Evolutionary conservation across 192 early-diverging fungal species (phyloP), one percentile per base, ranked within the genome.

Genomic region (Geosiphon pyriformis): DNA sequence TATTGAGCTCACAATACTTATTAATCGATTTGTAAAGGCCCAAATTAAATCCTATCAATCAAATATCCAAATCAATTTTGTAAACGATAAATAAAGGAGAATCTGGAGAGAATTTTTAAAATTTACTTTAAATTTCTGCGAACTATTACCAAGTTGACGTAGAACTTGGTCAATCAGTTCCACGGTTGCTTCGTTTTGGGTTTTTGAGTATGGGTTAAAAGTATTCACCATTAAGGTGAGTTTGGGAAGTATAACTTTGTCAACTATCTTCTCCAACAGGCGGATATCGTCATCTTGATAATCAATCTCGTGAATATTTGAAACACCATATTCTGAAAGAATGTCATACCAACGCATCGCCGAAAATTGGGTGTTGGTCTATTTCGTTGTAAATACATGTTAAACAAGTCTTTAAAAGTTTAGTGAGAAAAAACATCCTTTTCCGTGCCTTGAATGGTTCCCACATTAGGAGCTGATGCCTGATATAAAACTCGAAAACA

Each of bases 401-500:
- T n/a, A n/a, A n/a, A n/a, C n/a, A n/a, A n/a, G n/a, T n/a, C n/a
- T n/a, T n/a, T n/a, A n/a, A n/a, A n/a, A n/a, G n/a, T n/a, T n/a
- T n/a, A n/a, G n/a, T n/a, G n/a, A n/a, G n/a, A n/a, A n/a, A n/a
- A n/a, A n/a, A n/a, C n/a, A n/a, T n/a, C n/a, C n/a, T 63, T 20
- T 62, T 48, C 18, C 30, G 27, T 60, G 77, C 78, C 42, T 67
- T 58, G 31, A 82, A 76, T 6, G 83, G 77, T 65, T 82, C 73
- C 78, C 81, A 85, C 0, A 76, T 62, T 20, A 82, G 68, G 4
- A 80, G 64, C 57, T 85, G 79, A 29, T 73, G 72, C n/a, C 83
- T 76, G 7, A 85, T 61, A 58, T 75, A 82, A 49, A 85, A 78
- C 46, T 82, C 81, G 76, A 85, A 85, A 7, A 80, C 83, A 6